Evolutionary conservation across 2,329 filamentous ascomycete genomes (phyloP).

Genomic region (Pseudofabraea citricarpa): DNA sequence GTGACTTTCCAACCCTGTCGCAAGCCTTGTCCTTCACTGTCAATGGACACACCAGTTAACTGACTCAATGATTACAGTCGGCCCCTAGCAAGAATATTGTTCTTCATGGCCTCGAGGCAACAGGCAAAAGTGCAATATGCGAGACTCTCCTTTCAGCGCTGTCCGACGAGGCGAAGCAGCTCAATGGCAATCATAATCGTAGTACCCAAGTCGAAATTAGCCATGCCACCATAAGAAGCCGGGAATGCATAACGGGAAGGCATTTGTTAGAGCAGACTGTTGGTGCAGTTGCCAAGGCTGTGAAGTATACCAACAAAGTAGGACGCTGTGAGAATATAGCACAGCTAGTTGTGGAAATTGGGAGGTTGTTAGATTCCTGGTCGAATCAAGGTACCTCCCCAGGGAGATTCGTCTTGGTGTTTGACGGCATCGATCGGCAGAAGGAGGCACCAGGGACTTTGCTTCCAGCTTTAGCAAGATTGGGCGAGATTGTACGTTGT

Average conservation of each 20-base stretch:
- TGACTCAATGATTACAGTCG: constrained; percentile 8
- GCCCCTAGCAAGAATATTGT: constrained; percentile 53
- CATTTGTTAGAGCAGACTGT: constrained; percentile 73
- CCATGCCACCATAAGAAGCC: constrained; percentile 61
- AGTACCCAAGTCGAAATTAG: constrained; percentile 43
- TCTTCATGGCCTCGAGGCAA: constrained; percentile 78
- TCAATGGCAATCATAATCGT: constrained; percentile 47
- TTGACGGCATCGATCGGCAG: constrained; percentile 84
- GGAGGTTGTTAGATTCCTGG: constrained; percentile 46
- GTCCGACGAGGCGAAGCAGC: constrained; percentile 43
- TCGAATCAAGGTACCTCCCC: too few relatives aligned
- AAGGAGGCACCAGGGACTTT: constrained; percentile 75
- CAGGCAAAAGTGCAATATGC: constrained; percentile 75
- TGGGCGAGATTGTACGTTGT: constrained; percentile 70
- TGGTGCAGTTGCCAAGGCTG: constrained; percentile 49
- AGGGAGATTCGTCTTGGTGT: constrained; percentile 71
- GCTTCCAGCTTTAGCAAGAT: constrained; percentile 71
- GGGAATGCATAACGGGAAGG: constrained; percentile 72
- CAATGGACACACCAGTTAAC: background rate
- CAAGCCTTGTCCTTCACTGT: constrained; percentile 2
- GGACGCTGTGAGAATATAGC: constrained; percentile 76
- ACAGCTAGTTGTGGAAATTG: constrained; percentile 68
- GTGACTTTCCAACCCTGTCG: constrained; percentile 32
- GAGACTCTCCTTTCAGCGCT: constrained; percentile 53
- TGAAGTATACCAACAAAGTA: constrained; percentile 44